These are phyloP conservation scores for Euptelea pleiosperma DNA, from an alignment of 164 flowering plant genomes.

Conservation along the genomic window DNA sequence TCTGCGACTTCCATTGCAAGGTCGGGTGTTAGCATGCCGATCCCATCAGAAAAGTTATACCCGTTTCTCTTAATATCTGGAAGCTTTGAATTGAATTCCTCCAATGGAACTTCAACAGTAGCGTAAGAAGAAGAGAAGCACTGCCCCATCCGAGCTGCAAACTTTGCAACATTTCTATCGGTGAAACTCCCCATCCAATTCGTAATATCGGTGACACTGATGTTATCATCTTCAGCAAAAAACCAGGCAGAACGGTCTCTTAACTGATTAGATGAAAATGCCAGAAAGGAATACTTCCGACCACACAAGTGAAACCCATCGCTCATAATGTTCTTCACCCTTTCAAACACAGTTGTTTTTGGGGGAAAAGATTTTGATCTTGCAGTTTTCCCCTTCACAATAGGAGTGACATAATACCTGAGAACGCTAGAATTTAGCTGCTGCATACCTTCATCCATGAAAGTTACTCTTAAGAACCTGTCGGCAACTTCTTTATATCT, in stretches of 20 bases:
- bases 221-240: slow-evolving; percentile 53
- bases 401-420: slow-evolving; percentile 47
- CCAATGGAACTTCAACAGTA: slow-evolving; percentile 58
- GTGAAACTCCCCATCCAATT: slow-evolving; percentile 78
- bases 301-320: slow-evolving; percentile 73
- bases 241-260: slow-evolving; percentile 91
- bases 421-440: slow-evolving; percentile 46
- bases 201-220: slow-evolving; percentile 25
- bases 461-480: slow-evolving; percentile 75
- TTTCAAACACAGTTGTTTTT: slow-evolving; percentile 51
- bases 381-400: slow-evolving; percentile 51
- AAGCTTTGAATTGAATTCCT: slow-evolving; percentile 35
- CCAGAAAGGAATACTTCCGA: slow-evolving; percentile 67
- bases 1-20: slow-evolving; percentile 68
- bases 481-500: slow-evolving; percentile 53
- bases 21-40: slow-evolving; percentile 71
- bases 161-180: slow-evolving; percentile 57
- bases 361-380: slow-evolving; percentile 36
- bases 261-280: slow-evolving; percentile 81
- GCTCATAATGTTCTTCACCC: slow-evolving; percentile 44
- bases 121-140: slow-evolving; percentile 95
- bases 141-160: slow-evolving; percentile 92
- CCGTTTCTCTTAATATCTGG: slow-evolving; percentile 61
- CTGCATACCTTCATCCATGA: slow-evolving; percentile 83
- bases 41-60: slow-evolving; percentile 82